These are phyloP conservation scores for Chrysanthemum makinoi DNA, from an alignment of 129 eudicot species.

Conservation along the genomic window DNA sequence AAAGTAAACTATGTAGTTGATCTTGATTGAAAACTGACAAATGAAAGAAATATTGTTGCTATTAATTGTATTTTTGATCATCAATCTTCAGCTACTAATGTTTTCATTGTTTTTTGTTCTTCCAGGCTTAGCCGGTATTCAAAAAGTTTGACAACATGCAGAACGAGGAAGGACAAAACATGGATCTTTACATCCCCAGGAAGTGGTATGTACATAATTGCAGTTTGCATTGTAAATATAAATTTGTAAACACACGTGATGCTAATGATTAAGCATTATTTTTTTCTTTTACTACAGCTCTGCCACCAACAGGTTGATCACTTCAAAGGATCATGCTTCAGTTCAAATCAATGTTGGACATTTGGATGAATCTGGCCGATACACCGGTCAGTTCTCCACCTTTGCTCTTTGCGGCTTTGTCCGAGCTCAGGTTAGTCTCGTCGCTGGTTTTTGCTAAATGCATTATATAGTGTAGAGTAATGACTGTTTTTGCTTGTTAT, in stretches of 20 bases:
- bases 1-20: too few species aligned
- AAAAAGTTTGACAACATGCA: conserved; percentile 47
- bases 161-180: conserved; percentile 70
- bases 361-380: conserved; percentile 58
- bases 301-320: conserved; percentile 67
- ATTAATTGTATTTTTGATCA: too few species aligned
- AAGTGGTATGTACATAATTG: conserved; percentile 45
- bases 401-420: conserved; percentile 64
- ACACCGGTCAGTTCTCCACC: conserved; percentile 54
- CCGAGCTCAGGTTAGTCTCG: conserved; percentile 52
- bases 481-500: not conserved
- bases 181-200: conserved; percentile 79
- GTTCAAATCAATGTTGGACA: conserved; percentile 68
- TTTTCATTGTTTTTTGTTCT: not conserved
- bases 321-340: conserved; percentile 72
- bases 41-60: too few species aligned
- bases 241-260: too few species aligned
- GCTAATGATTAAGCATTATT: not conserved
- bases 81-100: too few species aligned
- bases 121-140: not conserved
- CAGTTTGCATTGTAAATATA: not conserved
- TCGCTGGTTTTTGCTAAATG: not conserved
- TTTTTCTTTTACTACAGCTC: conserved; percentile 51
- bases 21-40: too few species aligned
- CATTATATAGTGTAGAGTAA: not conserved